Base-by-base conservation (phyloP, 148 eudicot genomes). In the Rhododendron williamsianum region DNA sequence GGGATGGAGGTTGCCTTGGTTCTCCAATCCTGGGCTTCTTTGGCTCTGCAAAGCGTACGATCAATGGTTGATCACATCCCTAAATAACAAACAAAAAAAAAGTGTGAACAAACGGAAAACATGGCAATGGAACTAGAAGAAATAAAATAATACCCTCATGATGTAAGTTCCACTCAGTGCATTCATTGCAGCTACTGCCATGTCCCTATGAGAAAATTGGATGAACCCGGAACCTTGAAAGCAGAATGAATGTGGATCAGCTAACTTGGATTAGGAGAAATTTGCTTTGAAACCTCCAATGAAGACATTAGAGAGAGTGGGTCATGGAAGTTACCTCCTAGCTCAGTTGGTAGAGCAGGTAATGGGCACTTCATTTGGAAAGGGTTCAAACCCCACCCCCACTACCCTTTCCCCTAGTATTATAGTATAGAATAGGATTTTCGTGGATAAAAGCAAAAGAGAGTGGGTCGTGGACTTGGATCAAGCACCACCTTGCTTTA, bases 11-110 rank as follows among this genome's bases (percentile, higher is more conserved):
- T 25, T 80, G 91, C 99, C 98, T 93, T 83, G 91, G 56, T n/a
- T 93, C 98, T 91, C 90, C 94, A 49, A 85, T 74, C 88, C 90
- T 92, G 35, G 98, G 98, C 89, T 92, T 95, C 93, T 95, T 97
- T 81, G 99, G 99, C 76, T 97, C 99, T 76, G 99, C 99, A 93
- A 94, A 95, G 76, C 98, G 96, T 86, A 97, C 94, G 86, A 89
- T 58, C 90, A 97, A 87, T 36, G 98, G 96, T 67, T 91, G 91
- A 80, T 95, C 96, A 89, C 99, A 94, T 49, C 98, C 99, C 99
- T 97, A 85, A 80, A 82, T 35, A 38, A 41, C 5, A 15, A 27
- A 12, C 15, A 78, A 4, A 74, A 80, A 33, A 79, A 25, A 81
- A 13, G 85, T 49, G 84, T 67, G 54, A 38, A 52, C 80, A 86